A percentile compares a stretch with the other conserved stretches of the same genome.
Conservation (phyloP, 441 rosid species). For the Erysimum cheiri region DNA sequence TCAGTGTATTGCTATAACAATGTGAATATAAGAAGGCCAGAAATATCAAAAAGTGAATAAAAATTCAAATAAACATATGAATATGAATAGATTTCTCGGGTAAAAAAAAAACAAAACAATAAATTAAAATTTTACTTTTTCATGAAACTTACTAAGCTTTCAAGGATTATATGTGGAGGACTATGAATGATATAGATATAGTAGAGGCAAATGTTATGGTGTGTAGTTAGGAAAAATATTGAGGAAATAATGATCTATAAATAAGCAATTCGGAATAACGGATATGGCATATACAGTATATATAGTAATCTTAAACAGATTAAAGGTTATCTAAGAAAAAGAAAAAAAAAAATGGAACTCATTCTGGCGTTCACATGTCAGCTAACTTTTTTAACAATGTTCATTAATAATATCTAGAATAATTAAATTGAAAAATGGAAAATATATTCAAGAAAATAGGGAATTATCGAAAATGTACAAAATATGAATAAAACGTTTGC, state of each 20-base stretch:
- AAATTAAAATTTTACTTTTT: too few relatives aligned
- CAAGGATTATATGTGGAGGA: background rate
- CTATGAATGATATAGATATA: background rate
- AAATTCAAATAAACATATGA: background rate
- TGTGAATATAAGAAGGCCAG: background rate
- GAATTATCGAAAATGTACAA: conserved; percentile 15
- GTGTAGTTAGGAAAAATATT: background rate
- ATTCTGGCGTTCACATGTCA: background rate
- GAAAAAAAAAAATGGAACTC: background rate
- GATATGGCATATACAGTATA: too few relatives aligned
- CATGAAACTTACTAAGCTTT: background rate
- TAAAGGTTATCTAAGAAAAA: background rate
- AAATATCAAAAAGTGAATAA: background rate
- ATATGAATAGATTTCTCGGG: too few relatives aligned
- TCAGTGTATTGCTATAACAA: background rate
- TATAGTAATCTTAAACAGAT: background rate
- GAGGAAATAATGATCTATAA: too few relatives aligned
- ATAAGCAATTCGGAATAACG: too few relatives aligned
- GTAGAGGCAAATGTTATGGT: background rate
- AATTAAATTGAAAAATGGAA: background rate
- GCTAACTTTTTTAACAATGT: background rate
- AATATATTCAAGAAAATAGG: background rate
- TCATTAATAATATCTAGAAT: background rate
- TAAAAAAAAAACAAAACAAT: too few relatives aligned
- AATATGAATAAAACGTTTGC: conserved; percentile 1